phyloP scores from a whole-genome alignment of 495 filamentous ascomycete species.

The Neurospora sp. region DNA sequence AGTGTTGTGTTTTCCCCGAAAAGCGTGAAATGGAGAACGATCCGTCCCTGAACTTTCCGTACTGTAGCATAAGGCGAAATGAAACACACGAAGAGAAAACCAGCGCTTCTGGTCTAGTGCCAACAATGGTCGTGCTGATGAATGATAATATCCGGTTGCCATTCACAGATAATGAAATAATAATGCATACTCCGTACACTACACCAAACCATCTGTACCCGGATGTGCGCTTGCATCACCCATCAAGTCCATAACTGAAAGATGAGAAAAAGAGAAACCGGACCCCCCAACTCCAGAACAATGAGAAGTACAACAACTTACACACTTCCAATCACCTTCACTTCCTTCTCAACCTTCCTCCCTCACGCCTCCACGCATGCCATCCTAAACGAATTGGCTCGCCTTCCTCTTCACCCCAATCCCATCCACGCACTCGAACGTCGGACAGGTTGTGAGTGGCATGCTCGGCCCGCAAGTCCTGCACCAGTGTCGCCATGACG shows the following conservation, averaged over 20 bases:
- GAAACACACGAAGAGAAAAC: not conserved
- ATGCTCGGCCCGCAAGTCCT: not conserved
- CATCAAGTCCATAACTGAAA: not conserved
- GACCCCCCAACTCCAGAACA: not conserved
- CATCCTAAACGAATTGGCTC: not conserved
- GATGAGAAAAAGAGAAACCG: not conserved
- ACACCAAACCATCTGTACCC: not conserved
- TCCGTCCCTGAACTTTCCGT: no score
- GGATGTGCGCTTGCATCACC: not conserved
- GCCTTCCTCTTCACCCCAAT: not conserved
- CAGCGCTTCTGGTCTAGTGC: not conserved
- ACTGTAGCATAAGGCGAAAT: no score
- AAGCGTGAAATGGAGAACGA: no score
- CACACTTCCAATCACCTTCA: not conserved
- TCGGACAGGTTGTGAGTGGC: not conserved
- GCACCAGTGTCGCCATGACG: not conserved
- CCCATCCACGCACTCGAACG: not conserved
- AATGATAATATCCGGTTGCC: no score
- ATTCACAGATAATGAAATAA: not conserved
- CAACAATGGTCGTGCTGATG: no score
- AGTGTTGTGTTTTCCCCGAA: no score
- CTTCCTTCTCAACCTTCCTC: not conserved
- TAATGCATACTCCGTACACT: not conserved
- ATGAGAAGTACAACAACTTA: not conserved
- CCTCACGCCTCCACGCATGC: not conserved